Evolutionary conservation across 2,329 filamentous ascomycete species (phyloP).

Genomic region (Elsinoe australis): DNA sequence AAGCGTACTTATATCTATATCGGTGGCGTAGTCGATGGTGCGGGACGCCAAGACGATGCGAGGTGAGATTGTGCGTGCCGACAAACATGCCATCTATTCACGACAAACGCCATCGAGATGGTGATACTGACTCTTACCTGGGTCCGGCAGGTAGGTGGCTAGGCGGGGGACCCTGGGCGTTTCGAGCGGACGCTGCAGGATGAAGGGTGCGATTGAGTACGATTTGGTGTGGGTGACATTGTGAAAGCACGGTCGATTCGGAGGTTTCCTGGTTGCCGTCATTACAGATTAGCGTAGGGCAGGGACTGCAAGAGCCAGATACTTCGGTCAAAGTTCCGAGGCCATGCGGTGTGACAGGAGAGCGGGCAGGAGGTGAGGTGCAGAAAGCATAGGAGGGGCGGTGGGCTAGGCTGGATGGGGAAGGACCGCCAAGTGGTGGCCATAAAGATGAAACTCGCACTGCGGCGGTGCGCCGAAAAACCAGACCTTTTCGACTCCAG

Average conservation of each 20-base stretch:
- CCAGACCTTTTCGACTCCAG: not conserved
- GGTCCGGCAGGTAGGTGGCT: not conserved
- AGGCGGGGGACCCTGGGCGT: not conserved
- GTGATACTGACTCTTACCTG: conserved; percentile 5
- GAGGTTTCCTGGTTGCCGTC: too few species aligned
- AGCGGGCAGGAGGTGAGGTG: conserved; percentile 3
- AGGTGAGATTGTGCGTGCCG: not conserved
- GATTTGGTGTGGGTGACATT: too few species aligned
- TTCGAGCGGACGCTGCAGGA: conserved; percentile 1
- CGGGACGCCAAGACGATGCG: not conserved
- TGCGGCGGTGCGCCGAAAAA: not conserved
- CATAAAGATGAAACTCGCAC: conserved; percentile 9
- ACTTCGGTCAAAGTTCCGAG: not conserved
- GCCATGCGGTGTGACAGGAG: conserved; percentile 8
- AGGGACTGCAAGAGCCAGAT: not conserved
- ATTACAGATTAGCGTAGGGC: too few species aligned
- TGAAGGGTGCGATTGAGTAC: not conserved
- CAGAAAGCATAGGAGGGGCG: not conserved
- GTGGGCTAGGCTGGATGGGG: not conserved
- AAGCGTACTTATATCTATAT: conserved; percentile 12
- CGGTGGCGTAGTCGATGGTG: too few species aligned
- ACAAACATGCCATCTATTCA: conserved; percentile 13
- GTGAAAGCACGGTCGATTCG: too few species aligned
- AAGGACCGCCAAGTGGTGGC: not conserved
- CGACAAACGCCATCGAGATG: conserved; percentile 11